phyloP scores from a whole-genome alignment of 805 yeast species.

The Saturnispora zaruensis region DNA sequence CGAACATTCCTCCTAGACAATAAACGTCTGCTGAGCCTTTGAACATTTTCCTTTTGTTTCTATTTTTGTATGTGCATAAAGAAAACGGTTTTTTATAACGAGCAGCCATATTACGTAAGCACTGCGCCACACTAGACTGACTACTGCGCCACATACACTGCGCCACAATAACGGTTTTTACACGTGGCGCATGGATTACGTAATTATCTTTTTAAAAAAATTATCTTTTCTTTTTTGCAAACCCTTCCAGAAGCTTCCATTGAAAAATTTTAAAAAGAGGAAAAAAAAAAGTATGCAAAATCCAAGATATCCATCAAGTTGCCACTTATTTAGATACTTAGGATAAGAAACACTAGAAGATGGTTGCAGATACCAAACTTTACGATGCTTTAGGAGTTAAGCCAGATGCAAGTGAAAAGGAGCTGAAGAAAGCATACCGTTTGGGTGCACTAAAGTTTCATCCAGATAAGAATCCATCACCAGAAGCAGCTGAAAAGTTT shows the following conservation, averaged over 20 bases:
- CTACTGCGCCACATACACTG: background rate
- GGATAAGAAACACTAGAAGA: conserved; percentile 23
- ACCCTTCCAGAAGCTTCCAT: background rate
- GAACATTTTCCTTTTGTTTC: background rate
- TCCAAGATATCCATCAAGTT: background rate
- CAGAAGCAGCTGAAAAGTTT: conserved; percentile 92
- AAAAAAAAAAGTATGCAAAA: background rate
- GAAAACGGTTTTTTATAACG: background rate
- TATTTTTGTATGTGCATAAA: background rate
- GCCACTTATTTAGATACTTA: background rate
- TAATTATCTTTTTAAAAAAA: background rate
- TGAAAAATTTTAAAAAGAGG: background rate
- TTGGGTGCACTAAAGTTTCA: conserved; percentile 72
- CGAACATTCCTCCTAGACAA: background rate
- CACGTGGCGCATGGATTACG: background rate
- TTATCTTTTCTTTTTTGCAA: background rate
- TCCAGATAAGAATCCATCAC: conserved; percentile 76
- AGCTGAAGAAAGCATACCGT: conserved; percentile 77
- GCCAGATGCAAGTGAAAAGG: conserved; percentile 57
- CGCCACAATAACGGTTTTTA: background rate
- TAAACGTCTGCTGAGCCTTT: background rate
- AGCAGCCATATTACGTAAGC: background rate
- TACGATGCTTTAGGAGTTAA: conserved; percentile 70
- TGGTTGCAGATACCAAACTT: conserved; percentile 76
- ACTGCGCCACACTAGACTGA: background rate